These are phyloP conservation scores for Trametes sanguinea DNA, from an alignment of 768 basidiomycete species.

Conservation along the genomic window DNA sequence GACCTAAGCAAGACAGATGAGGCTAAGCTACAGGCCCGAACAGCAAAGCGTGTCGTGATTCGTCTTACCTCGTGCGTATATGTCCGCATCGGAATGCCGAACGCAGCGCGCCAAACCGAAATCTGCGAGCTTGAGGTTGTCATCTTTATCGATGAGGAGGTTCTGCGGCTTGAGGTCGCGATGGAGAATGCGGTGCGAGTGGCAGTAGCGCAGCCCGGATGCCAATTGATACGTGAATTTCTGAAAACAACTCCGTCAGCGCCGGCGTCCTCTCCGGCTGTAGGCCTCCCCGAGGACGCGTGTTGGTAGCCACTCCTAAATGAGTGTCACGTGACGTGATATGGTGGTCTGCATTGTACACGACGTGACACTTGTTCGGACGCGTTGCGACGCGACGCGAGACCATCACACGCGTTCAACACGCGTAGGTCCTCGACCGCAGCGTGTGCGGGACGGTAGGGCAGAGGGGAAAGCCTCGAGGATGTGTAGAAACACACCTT, in stretches of 20 bases:
- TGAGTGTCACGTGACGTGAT: conserved; percentile 28
- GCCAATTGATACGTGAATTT: conserved; percentile 96
- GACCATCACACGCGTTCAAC: conserved; percentile 31
- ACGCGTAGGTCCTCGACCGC: conserved; percentile 30
- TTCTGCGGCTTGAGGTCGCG: conserved; percentile 98
- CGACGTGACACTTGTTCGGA: conserved; percentile 7
- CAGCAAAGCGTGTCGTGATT: neutral
- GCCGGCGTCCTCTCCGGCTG: neutral
- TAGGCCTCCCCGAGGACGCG: neutral
- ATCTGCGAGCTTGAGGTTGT: conserved; percentile 94
- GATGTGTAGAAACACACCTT: conserved; percentile 59
- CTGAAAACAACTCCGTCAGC: conserved; percentile 42
- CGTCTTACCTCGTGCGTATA: conserved; percentile 92
- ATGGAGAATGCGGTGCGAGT: conserved; percentile 94
- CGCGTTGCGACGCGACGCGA: conserved; percentile 32
- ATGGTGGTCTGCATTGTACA: conserved; percentile 9
- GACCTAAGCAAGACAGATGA: conserved; percentile 56
- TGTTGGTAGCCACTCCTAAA: conserved; percentile 3
- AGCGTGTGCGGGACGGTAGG: neutral
- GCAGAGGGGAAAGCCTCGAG: neutral
- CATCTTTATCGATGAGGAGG: conserved; percentile 83
- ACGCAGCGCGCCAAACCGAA: conserved; percentile 95
- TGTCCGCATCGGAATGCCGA: conserved; percentile 98
- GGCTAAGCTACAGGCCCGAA: neutral
- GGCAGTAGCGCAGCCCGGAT: conserved; percentile 91